Base-by-base conservation (phyloP, 495 filamentous ascomycete species). In the Penicillium samsonianum region DNA sequence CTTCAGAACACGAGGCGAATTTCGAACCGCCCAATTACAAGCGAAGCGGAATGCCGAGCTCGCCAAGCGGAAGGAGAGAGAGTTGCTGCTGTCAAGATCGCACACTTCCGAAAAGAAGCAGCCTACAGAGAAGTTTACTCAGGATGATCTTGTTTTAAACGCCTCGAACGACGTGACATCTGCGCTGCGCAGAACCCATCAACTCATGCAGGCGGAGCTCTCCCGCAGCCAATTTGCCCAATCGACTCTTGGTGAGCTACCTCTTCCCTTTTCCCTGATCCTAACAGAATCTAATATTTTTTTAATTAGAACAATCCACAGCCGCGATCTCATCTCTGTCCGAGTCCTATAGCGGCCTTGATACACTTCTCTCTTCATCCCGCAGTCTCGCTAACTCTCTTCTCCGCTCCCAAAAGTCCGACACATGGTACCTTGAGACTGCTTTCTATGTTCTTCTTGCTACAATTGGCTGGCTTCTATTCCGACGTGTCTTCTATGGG, bases 351-450 rank as follows among this genome's bases (percentile, higher is more conserved):
- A 85, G 76, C 33, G 82, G 81, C 26, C 82, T 98, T 16, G 91
- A 93, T 62, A 81, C 82, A 28, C 76, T 98, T 53, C 76, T 99
- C 25, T 76, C 83, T 1, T 86, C 81, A 35, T 89, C 87, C 19
- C 81, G 85, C 55, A 87, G 83, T 55, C 81, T 99, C 16, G 82
- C 97, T 11, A 83, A 82, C 16, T 90, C 89, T 23, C 75, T 99
- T 45, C 77, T 97, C 33, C 84, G 84, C 62, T 91, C 89, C 30
- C 90, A 92, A 65, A 97, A 97, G 76, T 92, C 87, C 40, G 94
- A 98, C 71, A 94, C 91, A 4, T 99, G 94, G 94, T 99, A 99
- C 64, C 81, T 97, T 26, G 85, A 91, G 72, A 92, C 87, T 19
- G 86, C 92, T 0, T 87, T 98, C 60, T 92, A 91, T 62, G 73